Conservation (phyloP, 768 basidiomycete species). For the Wakefieldia striispora region DNA sequence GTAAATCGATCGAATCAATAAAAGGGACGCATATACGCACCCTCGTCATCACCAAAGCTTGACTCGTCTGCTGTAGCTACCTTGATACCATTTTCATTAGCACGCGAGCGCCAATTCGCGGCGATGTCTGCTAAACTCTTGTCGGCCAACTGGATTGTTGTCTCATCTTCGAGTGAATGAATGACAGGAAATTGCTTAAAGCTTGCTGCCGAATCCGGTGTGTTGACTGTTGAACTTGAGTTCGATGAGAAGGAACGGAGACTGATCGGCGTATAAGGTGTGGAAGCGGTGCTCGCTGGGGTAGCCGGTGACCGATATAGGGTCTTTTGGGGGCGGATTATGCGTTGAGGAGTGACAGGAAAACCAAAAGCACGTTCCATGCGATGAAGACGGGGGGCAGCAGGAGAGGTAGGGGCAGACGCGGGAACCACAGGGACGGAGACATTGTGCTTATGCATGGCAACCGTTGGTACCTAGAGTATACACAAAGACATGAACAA, state of each 20-base stretch:
- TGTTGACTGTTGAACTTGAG: constrained; percentile 52
- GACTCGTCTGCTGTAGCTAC: constrained; percentile 45
- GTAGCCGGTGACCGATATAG: constrained; percentile 58
- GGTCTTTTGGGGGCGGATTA: constrained; percentile 43
- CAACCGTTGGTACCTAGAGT: constrained; percentile 14
- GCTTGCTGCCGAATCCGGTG: constrained; percentile 45
- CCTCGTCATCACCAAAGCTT: constrained; percentile 47
- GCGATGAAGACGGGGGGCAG: constrained; percentile 35
- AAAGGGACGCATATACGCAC: constrained; percentile 33
- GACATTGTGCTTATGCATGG: constrained; percentile 31
- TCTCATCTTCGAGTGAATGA: constrained; percentile 44
- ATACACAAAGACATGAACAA: constrained; percentile 6
- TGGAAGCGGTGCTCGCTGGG: constrained; percentile 47
- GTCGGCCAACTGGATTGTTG: constrained; percentile 32
- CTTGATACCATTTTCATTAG: constrained; percentile 70
- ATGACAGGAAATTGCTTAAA: constrained; percentile 43
- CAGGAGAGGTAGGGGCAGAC: constrained; percentile 46
- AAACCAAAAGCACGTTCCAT: constrained; percentile 29
- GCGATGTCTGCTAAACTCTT: constrained; percentile 58
- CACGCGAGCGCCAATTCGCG: constrained; percentile 69
- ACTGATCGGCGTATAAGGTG: constrained; percentile 71
- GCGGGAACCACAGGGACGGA: constrained; percentile 34
- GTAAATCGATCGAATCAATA: constrained; percentile 16
- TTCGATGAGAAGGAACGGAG: constrained; percentile 59
- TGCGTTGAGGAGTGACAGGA: constrained; percentile 68